Evolutionary conservation across 106 monocot species (phyloP).

Genomic region (Xerophyta viscosa): DNA sequence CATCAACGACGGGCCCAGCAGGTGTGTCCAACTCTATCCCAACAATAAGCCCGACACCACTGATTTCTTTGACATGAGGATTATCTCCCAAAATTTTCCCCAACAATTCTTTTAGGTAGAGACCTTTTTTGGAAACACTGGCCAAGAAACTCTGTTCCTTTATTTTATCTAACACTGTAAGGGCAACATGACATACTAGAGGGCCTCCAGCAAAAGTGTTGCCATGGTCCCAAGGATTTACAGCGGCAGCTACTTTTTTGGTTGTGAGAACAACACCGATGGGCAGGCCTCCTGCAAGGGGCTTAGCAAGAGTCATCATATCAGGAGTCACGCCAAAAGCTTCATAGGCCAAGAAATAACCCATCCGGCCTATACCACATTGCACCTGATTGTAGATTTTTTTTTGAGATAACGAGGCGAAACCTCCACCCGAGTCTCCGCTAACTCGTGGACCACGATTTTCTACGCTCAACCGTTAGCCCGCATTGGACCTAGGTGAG

Average conservation of each 20-base stretch:
- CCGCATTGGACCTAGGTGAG: too few relatives aligned
- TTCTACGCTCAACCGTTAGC: too few relatives aligned
- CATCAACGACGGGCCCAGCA: slow-evolving; percentile 56
- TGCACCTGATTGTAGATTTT: too few relatives aligned
- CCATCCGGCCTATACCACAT: slow-evolving; percentile 80
- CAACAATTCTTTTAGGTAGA: slow-evolving; percentile 55
- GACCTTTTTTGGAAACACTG: slow-evolving; percentile 50
- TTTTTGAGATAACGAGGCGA: too few relatives aligned
- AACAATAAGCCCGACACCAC: slow-evolving; percentile 71
- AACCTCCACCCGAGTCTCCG: too few relatives aligned
- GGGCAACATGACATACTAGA: slow-evolving; percentile 62
- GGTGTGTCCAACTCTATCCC: slow-evolving; percentile 72
- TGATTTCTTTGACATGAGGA: slow-evolving; percentile 56
- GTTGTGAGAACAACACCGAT: slow-evolving; percentile 67
- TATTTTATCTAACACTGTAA: slow-evolving; percentile 70
- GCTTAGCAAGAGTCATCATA: slow-evolving; percentile 95
- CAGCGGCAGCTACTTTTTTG: slow-evolving; percentile 52
- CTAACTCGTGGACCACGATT: too few relatives aligned
- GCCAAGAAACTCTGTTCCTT: slow-evolving; percentile 46
- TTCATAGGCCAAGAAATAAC: slow-evolving; percentile 83
- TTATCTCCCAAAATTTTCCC: slow-evolving; percentile 31
- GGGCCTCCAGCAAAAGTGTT: slow-evolving; percentile 84
- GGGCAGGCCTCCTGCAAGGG: slow-evolving; percentile 75
- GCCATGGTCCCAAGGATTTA: slow-evolving; percentile 63
- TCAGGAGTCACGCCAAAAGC: slow-evolving; percentile 50